phyloP scores from a whole-genome alignment of 495 filamentous ascomycete species.

The Parathielavia appendiculata region DNA sequence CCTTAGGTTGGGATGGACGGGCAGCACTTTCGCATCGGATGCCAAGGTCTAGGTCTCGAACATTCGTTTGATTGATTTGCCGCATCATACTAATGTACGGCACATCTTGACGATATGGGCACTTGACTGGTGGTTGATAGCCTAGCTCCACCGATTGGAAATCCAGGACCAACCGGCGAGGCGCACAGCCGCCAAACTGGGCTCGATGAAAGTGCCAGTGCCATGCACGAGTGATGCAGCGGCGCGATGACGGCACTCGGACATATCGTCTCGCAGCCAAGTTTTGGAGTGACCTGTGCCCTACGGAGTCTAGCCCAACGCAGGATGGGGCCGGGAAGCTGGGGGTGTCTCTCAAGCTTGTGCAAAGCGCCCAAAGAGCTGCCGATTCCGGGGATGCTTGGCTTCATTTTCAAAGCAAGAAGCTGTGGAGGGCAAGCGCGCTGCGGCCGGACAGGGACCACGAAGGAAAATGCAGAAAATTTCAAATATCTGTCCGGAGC shows the following conservation, averaged over 20 bases:
- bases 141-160: background rate
- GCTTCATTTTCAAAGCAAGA: background rate
- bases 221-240: background rate
- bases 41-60: too few relatives aligned
- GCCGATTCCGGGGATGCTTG: conserved; percentile 9
- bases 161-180: background rate
- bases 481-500: conserved; percentile 23
- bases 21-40: too few relatives aligned
- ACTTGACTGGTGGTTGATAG: too few relatives aligned
- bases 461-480: conserved; percentile 18
- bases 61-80: too few relatives aligned
- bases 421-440: background rate
- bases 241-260: conserved; percentile 10
- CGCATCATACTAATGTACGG: too few relatives aligned
- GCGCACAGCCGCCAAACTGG: background rate
- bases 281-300: background rate
- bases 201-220: background rate
- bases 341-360: background rate
- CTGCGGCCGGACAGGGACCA: conserved; percentile 4
- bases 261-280: background rate
- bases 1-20: too few relatives aligned
- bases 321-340: background rate
- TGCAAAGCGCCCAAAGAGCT: background rate
- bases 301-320: conserved; percentile 6
- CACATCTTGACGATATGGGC: too few relatives aligned